These are phyloP conservation scores for Russula compacta DNA, from an alignment of 768 basidiomycete species.

Conservation along the genomic window DNA sequence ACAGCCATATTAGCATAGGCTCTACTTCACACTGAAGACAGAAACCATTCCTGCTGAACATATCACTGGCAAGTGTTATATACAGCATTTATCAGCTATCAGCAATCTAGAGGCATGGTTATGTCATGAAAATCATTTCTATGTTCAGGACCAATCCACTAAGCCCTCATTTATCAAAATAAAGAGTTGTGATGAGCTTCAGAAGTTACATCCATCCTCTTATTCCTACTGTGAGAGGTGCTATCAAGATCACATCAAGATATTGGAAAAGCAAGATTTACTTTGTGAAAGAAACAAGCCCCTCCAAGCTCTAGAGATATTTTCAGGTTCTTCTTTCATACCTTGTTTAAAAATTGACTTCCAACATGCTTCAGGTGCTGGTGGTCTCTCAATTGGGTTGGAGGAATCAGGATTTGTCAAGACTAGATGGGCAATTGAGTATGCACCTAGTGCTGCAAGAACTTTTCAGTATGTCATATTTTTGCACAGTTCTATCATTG, in stretches of 20 bases:
- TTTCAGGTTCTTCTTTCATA: conserved; percentile 41
- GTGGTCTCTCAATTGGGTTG: conserved; percentile 63
- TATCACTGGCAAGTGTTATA: conserved; percentile 49
- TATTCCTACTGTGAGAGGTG: conserved; percentile 37
- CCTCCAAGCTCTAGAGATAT: conserved; percentile 56
- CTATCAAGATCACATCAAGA: conserved; percentile 26
- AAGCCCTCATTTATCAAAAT: not conserved
- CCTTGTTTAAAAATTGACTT: not conserved
- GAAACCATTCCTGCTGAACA: conserved; percentile 26
- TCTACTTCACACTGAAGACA: conserved; percentile 33
- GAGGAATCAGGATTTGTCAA: conserved; percentile 52
- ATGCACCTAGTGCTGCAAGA: conserved; percentile 49
- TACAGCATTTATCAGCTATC: conserved; percentile 30
- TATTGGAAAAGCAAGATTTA: conserved; percentile 24
- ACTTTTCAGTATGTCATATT: conserved; percentile 46
- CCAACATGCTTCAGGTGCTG: conserved; percentile 46
- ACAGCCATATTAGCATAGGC: conserved; percentile 24
- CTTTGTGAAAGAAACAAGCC: conserved; percentile 34
- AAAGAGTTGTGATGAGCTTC: not conserved
- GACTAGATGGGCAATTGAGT: conserved; percentile 63
- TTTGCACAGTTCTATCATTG: not conserved
- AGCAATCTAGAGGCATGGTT: conserved; percentile 37
- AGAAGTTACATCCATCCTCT: not conserved
- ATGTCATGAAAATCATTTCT: conserved; percentile 45
- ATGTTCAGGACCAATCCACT: conserved; percentile 1